Base-by-base conservation (phyloP, 768 basidiomycete genomes). In the Psilocybe subaeruginosa region DNA sequence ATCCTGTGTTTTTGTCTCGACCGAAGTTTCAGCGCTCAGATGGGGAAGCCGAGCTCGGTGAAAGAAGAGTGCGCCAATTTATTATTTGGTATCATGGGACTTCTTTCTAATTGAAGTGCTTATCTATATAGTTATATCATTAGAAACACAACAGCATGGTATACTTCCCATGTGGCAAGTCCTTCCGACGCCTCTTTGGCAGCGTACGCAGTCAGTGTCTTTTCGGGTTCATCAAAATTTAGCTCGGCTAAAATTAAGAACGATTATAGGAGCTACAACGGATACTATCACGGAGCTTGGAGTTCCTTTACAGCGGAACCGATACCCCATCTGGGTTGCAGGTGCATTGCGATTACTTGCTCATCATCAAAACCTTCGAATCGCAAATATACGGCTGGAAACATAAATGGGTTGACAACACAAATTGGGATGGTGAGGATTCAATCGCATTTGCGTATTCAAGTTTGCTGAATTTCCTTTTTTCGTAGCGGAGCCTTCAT, bases 1-100 rank as follows among this genome's bases (percentile, higher is more conserved):
- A 78, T 97, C 53, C 74, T 94, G 61, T 95, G 92, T 68, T 95
- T 88, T 72, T 84, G 84, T 59, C 81, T 97, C 35, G 96, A 98
- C 72, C 83, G 94, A 63, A 97, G 95, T 67, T 83, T 91, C 60
- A 93, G 94, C 66, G 92, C 96, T 0, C 95, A 97, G 76, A 94
- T 98, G 94, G 96, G 96, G 47, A 98, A 97, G 76, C 97, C 97
- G 3, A 88, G 92, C 70, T 87, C 90, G 2, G 89, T 98, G 66
- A 88, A 90, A 71, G 97, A 98, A 76, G 97, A 99, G 93, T 95
- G 71, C 67, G 93, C 82, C 30, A 31, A 51, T 61, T 56, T 60
- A 48, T 39, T 60, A 57, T 60, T 53, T 16, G 1, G 7, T 27
- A 12, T 11, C 19, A 57, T 60, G 54, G 43, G 54, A 55, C 33